Evolutionary conservation across 2,329 filamentous ascomycete genomes (phyloP).

Genomic region (Neoascochyta sp.): DNA sequence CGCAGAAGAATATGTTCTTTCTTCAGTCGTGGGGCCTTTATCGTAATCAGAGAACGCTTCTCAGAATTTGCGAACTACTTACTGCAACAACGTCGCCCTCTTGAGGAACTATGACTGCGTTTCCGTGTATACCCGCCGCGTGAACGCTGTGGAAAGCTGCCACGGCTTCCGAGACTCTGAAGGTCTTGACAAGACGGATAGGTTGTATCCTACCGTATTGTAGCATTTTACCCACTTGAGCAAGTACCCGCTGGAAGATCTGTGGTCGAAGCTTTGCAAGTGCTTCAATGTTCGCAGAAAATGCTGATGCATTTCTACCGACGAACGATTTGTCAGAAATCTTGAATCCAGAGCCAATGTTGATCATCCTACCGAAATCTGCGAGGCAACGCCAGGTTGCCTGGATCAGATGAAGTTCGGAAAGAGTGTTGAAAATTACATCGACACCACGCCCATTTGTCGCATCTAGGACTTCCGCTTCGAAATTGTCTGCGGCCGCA

Average conservation of each 20-base stretch:
- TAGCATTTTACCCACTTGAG: constrained; percentile 14
- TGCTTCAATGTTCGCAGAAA: constrained; percentile 12
- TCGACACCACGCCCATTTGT: constrained; percentile 36
- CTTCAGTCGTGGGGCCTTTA: constrained; percentile 12
- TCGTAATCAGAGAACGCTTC: not conserved
- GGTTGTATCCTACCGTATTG: constrained; percentile 15
- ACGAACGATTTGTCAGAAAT: constrained; percentile 1
- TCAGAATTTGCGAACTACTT: no score
- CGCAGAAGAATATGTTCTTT: constrained; percentile 5
- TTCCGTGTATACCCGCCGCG: constrained; percentile 7
- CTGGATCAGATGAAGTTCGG: constrained; percentile 18
- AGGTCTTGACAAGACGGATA: constrained; percentile 5
- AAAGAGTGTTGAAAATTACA: constrained; percentile 30
- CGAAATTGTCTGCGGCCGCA: constrained; percentile 22
- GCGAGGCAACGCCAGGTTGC: constrained; percentile 47
- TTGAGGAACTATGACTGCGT: constrained; percentile 14
- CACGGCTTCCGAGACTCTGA: constrained; percentile 11
- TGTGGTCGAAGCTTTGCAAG: constrained; percentile 13
- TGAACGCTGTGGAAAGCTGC: constrained; percentile 15
- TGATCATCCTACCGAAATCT: constrained; percentile 19
- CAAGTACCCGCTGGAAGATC: constrained; percentile 12
- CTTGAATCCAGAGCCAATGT: constrained; percentile 1
- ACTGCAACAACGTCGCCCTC: constrained; percentile 20
- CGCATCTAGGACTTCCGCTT: constrained; percentile 13
- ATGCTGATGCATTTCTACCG: constrained; percentile 10